Evolutionary conservation across 768 basidiomycete species (phyloP), one percentile per base, ranked within the genome.

Genomic region (Suillus brevipes): DNA sequence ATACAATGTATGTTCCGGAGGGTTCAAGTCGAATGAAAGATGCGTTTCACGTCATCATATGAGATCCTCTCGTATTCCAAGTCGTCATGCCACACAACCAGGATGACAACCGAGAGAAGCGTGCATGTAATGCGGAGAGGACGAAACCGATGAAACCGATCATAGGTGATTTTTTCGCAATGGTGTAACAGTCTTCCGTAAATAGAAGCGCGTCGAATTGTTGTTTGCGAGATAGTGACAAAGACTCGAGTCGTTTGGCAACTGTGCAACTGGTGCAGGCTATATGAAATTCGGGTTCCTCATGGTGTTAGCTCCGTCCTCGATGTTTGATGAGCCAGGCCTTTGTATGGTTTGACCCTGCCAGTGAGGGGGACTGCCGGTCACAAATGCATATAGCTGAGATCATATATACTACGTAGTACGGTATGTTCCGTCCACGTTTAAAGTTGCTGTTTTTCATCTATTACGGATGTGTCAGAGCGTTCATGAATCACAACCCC

Each of bases 121-220:
- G 20, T 55, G 53, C 53, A n/a, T n/a, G 53, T 55, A 55, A 55
- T 34, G 34, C 53, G 53, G 53, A 55, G 53, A 36, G 53, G 20
- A 34, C 31, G 20, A 55, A 20, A 34, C 20, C 53, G 53, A 31
- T 31, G 31, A 31, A 31, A 31, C 31, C 31, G 31, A 55, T 34
- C 31, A 31, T 55, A 55, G 6, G 31, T 20, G 31, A 4, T 31
- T 36, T 34, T 55, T 34, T n/a, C 12, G 20, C 31, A 55, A n/a
- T 34, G 31, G 34, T n/a, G 34, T 3, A 36, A 36, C 20, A 14
- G 10, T 20, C 53, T 34, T 36, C 53, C 53, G 34, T 55, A 36
- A 34, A 55, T 13, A 55, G 31, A 55, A 55, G 53, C 12, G 1
- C 20, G 1, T 6, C 34, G 3, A 36, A 34, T 55, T 55, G 5